Conservation (phyloP, 805 yeast species). For the Candida xyloterini region DNA sequence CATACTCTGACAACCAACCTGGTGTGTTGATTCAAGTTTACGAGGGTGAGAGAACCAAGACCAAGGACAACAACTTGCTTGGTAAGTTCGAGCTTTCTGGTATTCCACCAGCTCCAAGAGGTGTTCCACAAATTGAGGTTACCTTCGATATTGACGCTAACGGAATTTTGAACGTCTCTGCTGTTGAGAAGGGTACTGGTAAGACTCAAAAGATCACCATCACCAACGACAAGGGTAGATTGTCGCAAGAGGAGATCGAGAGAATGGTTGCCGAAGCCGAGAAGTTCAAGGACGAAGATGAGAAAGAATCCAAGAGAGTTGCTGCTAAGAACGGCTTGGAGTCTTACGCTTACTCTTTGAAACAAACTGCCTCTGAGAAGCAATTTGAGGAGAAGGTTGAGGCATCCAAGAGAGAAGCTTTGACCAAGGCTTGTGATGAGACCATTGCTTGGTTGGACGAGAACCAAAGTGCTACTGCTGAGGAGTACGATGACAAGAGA, state of each 20-base stretch:
- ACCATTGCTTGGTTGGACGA: constrained; percentile 83
- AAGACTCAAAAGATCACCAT: constrained; percentile 14
- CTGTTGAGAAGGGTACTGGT: constrained; percentile 13
- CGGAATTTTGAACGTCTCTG: constrained; percentile 13
- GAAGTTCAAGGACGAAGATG: constrained; percentile 14
- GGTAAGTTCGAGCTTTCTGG: constrained; percentile 15
- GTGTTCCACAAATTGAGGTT: constrained; percentile 14
- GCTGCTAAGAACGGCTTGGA: constrained; percentile 13
- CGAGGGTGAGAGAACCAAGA: constrained; percentile 14
- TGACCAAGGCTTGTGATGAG: constrained; percentile 77
- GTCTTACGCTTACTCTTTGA: constrained; percentile 13
- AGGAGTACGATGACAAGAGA: constrained; percentile 89
- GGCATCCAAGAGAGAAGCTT: constrained; percentile 45
- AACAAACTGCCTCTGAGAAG: constrained; percentile 11
- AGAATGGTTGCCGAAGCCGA: constrained; percentile 14
- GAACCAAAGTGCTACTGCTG: constrained; percentile 87
- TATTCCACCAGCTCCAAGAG: constrained; percentile 15
- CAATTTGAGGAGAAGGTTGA: constrained; percentile 14
- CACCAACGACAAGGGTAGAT: constrained; percentile 16
- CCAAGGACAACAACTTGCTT: constrained; percentile 15
- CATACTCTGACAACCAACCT: constrained; percentile 13
- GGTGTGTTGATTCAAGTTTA: constrained; percentile 12
- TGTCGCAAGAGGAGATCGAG: constrained; percentile 13
- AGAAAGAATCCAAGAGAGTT: constrained; percentile 13
- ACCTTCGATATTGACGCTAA: constrained; percentile 14